Base-by-base conservation (phyloP, 176 grass and related monocot genomes). In the Secale cereale region DNA sequence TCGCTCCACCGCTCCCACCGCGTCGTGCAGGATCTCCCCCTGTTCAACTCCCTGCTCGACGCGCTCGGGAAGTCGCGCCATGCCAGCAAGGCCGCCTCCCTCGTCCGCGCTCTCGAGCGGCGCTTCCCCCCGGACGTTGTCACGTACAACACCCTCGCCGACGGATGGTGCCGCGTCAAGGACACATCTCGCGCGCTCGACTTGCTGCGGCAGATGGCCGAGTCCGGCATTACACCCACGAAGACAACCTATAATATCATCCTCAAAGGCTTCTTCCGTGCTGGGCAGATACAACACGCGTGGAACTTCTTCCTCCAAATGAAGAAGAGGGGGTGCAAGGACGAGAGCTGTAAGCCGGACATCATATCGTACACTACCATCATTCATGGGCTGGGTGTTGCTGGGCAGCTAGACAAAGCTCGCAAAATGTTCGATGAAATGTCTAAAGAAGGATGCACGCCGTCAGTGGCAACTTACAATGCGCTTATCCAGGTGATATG, bases 111-210 rank as follows among this genome's bases (percentile, higher is more conserved):
- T 61, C 88, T 99, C 23, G 85, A 74, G 72, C 40, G 4, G 10
- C 89, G 91, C n/a, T 99, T 96, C 56, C 81, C 70, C 0, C 87
- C 97, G 20, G 93, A 98, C 69, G 91, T 75, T 16, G 88, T 92
- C 37, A 96, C 91, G 1, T 98, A 92, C 60, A 98, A 95, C 89
- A 95, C 70, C 20, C 89, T 98, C 48, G 93, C 93, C 8, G 91
- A 96, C 17, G 97, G 97, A 20, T 98, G 94, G 91, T 98, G 97
- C 90, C 86, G 81, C 68, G 56, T 87, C 80, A 98, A 98, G 85
- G 85, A 89, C 65, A 96, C 97, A 1, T 93, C 97, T 45, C 86
- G 89, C 41, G 91, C 97, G 43, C 85, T 98, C n/a, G 91, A 94
- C 76, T 52, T 95, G 27, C 89, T 96, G 75, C 79, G 60, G 16